These are phyloP conservation scores for Aspergillus steynii DNA, from an alignment of 495 filamentous ascomycete genomes.

Conservation along the genomic window DNA sequence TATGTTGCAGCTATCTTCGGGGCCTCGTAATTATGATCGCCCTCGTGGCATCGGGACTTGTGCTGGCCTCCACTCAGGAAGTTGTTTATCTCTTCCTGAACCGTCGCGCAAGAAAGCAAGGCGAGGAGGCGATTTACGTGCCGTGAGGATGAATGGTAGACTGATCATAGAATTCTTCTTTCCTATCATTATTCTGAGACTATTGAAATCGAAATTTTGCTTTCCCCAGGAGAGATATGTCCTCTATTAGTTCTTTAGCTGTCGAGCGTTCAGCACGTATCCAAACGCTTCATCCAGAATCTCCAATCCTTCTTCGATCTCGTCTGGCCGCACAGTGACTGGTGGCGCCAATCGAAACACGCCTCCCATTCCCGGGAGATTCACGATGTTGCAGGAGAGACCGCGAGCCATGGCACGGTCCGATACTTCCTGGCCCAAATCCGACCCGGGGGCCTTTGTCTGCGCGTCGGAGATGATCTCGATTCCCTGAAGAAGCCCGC, in stretches of 20 bases:
- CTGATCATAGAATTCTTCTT: too few species aligned
- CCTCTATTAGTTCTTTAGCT: background rate
- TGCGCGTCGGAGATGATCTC: conserved; percentile 50
- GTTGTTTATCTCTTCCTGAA: background rate
- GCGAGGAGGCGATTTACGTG: too few species aligned
- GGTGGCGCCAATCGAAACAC: conserved; percentile 59
- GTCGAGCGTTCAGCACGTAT: conserved; percentile 10
- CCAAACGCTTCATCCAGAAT: conserved; percentile 50
- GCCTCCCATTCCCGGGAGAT: conserved; percentile 51
- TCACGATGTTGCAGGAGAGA: conserved; percentile 54
- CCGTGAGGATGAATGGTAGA: too few species aligned
- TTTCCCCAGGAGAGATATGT: too few species aligned
- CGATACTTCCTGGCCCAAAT: conserved; percentile 47
- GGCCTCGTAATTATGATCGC: conserved; percentile 29
- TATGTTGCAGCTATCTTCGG: conserved; percentile 20
- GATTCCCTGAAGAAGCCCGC: conserved; percentile 53
- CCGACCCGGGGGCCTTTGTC: conserved; percentile 42
- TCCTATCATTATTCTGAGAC: too few species aligned
- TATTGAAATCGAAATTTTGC: too few species aligned
- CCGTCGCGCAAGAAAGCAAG: too few species aligned
- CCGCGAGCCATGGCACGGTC: conserved; percentile 48
- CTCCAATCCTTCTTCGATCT: conserved; percentile 48
- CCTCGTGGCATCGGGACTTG: conserved; percentile 16
- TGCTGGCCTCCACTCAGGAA: conserved; percentile 11
- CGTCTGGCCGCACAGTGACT: conserved; percentile 50